phyloP scores from a whole-genome alignment of 2,329 filamentous ascomycete species.

The Botrytis tulipae region DNA sequence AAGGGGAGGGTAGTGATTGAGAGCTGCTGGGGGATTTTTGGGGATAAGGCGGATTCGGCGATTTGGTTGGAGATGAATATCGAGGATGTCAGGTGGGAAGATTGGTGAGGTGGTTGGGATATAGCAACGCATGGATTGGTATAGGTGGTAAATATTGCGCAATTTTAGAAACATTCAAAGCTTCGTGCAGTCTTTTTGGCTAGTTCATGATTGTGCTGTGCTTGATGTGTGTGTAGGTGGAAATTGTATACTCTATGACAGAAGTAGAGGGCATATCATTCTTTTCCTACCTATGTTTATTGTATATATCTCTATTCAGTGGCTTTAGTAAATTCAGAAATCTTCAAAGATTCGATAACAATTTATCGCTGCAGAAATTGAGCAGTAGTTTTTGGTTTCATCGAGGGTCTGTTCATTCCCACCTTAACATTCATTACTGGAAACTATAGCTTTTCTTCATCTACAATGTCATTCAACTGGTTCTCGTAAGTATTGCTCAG shows the following conservation, averaged over 20 bases:
- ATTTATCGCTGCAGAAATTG: neutral
- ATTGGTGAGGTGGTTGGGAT: neutral
- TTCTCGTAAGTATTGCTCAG: neutral
- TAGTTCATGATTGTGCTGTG: neutral
- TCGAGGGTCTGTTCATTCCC: neutral
- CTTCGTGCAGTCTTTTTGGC: neutral
- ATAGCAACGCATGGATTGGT: neutral
- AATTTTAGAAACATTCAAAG: neutral
- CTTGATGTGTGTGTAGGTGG: neutral
- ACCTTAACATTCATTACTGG: too few species aligned
- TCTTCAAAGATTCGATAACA: too few species aligned
- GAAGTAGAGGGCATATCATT: too few species aligned
- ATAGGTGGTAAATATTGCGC: neutral
- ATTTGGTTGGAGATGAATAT: neutral
- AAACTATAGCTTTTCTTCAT: accelerated
- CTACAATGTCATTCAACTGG: too few species aligned
- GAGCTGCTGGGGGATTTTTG: neutral
- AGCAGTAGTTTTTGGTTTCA: neutral
- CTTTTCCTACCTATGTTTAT: too few species aligned
- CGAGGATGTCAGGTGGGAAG: neutral
- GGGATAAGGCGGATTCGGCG: neutral
- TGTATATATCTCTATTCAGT: too few species aligned
- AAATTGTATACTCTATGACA: too few species aligned
- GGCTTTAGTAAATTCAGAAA: too few species aligned
- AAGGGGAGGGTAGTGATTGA: neutral